A percentile compares a stretch with the other conserved stretches of the same genome.
phyloP scores from a whole-genome alignment of 768 basidiomycete genomes.

The Termitomyces sp. region DNA sequence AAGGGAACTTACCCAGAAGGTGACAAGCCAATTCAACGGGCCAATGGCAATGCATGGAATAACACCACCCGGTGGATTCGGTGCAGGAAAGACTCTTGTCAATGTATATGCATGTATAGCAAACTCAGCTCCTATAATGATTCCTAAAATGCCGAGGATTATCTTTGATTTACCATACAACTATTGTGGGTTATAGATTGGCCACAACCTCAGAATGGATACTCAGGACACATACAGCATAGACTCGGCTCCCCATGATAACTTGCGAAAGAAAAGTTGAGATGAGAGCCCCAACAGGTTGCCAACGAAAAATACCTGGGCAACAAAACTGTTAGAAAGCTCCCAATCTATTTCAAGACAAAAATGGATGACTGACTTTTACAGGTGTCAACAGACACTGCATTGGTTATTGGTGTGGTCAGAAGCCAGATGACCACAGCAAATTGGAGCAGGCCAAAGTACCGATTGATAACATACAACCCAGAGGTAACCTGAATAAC shows the following conservation, averaged over 20 bases:
- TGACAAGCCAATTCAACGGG: slow-evolving; percentile 16
- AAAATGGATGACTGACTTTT: slow-evolving; percentile 4
- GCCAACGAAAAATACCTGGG: slow-evolving; percentile 16
- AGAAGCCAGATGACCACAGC: slow-evolving; percentile 7
- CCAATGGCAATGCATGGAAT: slow-evolving; percentile 18
- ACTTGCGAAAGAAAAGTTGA: slow-evolving; percentile 19
- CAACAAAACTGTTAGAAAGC: background rate
- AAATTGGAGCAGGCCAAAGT: slow-evolving; percentile 20
- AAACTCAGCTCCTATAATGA: slow-evolving; percentile 12
- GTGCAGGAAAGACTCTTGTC: slow-evolving; percentile 12
- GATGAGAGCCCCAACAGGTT: slow-evolving; percentile 20
- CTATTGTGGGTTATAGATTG: slow-evolving; percentile 1
- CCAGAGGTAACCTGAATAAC: slow-evolving; percentile 10
- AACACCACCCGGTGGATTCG: slow-evolving; percentile 9
- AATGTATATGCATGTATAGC: slow-evolving; percentile 13
- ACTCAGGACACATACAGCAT: slow-evolving; percentile 11
- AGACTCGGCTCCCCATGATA: slow-evolving; percentile 19
- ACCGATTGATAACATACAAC: slow-evolving; percentile 18
- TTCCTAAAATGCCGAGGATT: slow-evolving; percentile 8
- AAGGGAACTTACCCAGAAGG: slow-evolving; percentile 16
- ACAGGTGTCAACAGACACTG: slow-evolving; percentile 12
- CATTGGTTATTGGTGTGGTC: slow-evolving; percentile 12
- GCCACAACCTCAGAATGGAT: background rate
- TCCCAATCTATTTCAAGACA: background rate
- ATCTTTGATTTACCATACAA: slow-evolving; percentile 14